Percentiles rank a stretch among this genome's conserved stretches.
Conservation (phyloP, 129 eudicot species). For the Scalesia atractyloides region DNA sequence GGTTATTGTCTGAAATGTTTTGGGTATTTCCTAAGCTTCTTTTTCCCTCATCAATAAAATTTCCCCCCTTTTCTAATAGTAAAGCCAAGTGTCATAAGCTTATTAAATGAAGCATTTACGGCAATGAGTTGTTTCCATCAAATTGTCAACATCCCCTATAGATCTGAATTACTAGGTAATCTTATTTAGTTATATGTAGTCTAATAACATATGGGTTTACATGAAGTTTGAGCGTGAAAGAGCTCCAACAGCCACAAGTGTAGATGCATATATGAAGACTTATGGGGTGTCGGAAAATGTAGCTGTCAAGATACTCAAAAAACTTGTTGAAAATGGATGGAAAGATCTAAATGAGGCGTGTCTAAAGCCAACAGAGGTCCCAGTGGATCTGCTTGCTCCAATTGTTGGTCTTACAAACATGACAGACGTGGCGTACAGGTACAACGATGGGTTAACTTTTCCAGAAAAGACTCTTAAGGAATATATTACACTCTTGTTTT, state of each 20-base stretch:
- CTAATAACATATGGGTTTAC: background rate
- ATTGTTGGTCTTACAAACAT: background rate
- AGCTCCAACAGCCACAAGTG: background rate
- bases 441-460: background rate
- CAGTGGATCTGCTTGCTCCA: background rate
- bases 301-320: background rate
- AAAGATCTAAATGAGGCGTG: background rate
- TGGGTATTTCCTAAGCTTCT: too few relatives aligned
- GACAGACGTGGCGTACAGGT: background rate
- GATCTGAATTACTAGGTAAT: too few relatives aligned
- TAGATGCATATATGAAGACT: slow-evolving; percentile 11
- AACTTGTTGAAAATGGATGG: background rate
- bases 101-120: too few relatives aligned
- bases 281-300: slow-evolving; percentile 3
- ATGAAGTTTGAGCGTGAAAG: slow-evolving; percentile 14
- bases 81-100: too few relatives aligned
- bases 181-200: background rate
- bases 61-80: too few relatives aligned
- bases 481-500: background rate
- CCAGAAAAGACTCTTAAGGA: background rate
- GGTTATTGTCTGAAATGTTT: too few relatives aligned
- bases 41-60: too few relatives aligned
- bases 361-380: background rate
- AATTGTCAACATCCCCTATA: too few relatives aligned
- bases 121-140: too few relatives aligned